Base-by-base conservation (phyloP, 441 rosid genomes). In the Syzygium malaccense region DNA sequence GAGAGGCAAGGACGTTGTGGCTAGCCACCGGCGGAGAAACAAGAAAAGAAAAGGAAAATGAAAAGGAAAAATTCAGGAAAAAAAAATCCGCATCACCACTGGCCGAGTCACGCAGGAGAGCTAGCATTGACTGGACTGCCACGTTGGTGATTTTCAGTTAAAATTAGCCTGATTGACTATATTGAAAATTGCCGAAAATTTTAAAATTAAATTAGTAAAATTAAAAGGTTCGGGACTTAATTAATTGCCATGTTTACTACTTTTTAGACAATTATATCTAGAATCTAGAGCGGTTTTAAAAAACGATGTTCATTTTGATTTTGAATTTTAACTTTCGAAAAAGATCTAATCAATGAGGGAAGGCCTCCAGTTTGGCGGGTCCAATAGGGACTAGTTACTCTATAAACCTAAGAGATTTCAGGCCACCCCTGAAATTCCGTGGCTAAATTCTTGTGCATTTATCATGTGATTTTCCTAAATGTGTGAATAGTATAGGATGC, bases 81-180 rank as follows among this genome's bases (percentile, higher is more conserved):
- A 71, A 8, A 1, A 4, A 9, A 37, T 33, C 2, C 5, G 30
- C 0, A 1, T 8, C 7, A 10, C 4, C 10, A 1, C 1, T 3
- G 25, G 7, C 6, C 41, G 2, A 20, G 8, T 8, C 0, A 1
- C 26, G 2, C 5, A 18, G 25, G 28, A 37, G 0, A 68, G 0
- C 1, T 10, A 0, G 6, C 49, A 23, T 0, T 3, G 1, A 71
- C 26, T 20, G 2, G 6, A 37, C 1, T 8, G 0, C 15, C 25
- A 33, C 3, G 7, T 68, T 0, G 19, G 2, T 1, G 5, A 71
- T 37, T 37, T 20, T 3, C 1, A 0, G 0, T 1, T 7, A 11
- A 6, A 3, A 11, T 37, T 37, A 1, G 9, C 4, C 13, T 0
- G 11, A 32, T 10, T 13, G 5, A 32, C 2, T 32, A 68, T 32